Conservation (phyloP, 441 rosid species). For the Euphorbia celastroides region DNA sequence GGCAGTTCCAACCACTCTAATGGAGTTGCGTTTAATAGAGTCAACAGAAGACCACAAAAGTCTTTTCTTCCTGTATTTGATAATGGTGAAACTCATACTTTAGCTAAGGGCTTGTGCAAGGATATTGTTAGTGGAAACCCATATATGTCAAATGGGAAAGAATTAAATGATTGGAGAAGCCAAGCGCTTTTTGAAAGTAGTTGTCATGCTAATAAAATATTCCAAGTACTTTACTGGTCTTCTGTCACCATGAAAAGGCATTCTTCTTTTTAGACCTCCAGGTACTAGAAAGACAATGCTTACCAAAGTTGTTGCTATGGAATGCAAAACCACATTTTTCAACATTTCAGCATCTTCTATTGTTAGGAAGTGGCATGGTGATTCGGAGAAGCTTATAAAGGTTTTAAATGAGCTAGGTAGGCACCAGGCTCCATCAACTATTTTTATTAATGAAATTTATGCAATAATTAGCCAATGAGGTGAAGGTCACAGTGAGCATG, state of each 20-base stretch:
- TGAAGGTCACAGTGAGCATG: conserved; percentile 91
- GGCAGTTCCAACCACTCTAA: conserved; percentile 29
- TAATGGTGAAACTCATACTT: conserved; percentile 67
- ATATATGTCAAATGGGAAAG: conserved; percentile 88
- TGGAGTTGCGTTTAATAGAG: conserved; percentile 39
- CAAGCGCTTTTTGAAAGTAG: conserved; percentile 83
- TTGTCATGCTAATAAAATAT: conserved; percentile 97
- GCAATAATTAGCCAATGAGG: conserved; percentile 97
- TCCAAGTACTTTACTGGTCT: conserved; percentile 96
- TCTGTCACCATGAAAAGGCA: conserved; percentile 96
- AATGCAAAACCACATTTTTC: conserved; percentile 97
- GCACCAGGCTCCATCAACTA: conserved; percentile 95
- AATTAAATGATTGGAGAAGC: conserved; percentile 89
- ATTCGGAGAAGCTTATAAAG: conserved; percentile 88
- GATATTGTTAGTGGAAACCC: conserved; percentile 92
- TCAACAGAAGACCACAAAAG: conserved; percentile 53
- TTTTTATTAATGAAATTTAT: conserved; percentile 93
- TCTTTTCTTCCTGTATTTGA: conserved; percentile 82
- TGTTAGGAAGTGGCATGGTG: conserved; percentile 99
- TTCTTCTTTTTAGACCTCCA: conserved; percentile 96
- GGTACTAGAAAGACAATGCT: conserved; percentile 99
- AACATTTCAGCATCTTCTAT: conserved; percentile 97
- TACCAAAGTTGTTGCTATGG: conserved; percentile 98
- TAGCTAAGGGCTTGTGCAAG: conserved; percentile 73
- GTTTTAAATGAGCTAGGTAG: conserved; percentile 91